Conservation (phyloP, 2,329 filamentous ascomycete genomes). For the Penicillium rolfsii region DNA sequence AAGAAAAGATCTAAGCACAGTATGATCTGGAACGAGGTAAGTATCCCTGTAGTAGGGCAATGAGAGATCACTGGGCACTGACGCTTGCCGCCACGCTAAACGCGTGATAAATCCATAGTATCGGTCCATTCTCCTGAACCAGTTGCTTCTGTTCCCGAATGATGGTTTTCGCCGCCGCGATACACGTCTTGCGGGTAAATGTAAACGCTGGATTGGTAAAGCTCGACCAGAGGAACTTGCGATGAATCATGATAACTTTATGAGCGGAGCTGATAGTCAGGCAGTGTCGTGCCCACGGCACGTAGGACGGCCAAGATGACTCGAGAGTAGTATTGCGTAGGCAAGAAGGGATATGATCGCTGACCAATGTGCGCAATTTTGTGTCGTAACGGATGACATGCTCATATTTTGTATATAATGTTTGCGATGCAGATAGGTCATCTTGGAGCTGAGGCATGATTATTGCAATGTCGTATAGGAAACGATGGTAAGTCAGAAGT, state of each 20-base stretch:
- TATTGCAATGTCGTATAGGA: not conserved
- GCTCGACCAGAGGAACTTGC: constrained; percentile 44
- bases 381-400: constrained; percentile 43
- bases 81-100: not conserved
- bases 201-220: constrained; percentile 45
- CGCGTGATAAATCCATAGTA: not conserved
- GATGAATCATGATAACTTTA: constrained; percentile 50
- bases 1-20: not conserved
- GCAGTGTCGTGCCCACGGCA: constrained; percentile 42
- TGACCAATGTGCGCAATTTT: not conserved
- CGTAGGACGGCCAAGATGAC: constrained; percentile 43
- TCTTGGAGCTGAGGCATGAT: constrained; percentile 45
- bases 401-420: constrained; percentile 43
- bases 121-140: not conserved
- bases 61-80: not conserved
- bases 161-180: constrained; percentile 24
- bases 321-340: not conserved
- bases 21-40: not conserved
- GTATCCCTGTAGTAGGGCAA: not conserved
- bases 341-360: not conserved
- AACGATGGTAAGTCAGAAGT: not conserved
- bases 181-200: constrained; percentile 46
- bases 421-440: constrained; percentile 37
- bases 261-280: constrained; percentile 44
- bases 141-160: not conserved